Conservation (phyloP, 805 yeast genomes). For the Ogataea neopini region DNA sequence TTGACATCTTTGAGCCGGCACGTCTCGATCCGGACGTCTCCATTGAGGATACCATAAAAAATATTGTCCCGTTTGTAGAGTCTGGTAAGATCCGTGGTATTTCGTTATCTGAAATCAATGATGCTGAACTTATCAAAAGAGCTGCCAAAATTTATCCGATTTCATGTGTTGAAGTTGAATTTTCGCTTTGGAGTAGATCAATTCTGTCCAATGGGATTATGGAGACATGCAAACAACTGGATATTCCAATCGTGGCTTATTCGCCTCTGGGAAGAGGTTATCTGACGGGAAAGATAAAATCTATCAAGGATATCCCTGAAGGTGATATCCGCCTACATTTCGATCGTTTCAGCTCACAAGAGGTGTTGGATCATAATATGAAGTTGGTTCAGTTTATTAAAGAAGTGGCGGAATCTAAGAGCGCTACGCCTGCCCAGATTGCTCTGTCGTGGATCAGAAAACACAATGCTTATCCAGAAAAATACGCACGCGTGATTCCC, state of each 20-base stretch:
- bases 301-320: constrained; percentile 48
- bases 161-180: constrained; percentile 74
- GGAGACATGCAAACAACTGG: constrained; percentile 53
- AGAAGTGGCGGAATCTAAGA: constrained; percentile 48
- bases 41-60: constrained; percentile 57
- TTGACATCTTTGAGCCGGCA: constrained; percentile 61
- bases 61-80: constrained; percentile 58
- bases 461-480: constrained; percentile 37
- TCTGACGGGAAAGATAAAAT: constrained; percentile 61
- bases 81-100: constrained; percentile 67
- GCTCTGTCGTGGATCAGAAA: constrained; percentile 67
- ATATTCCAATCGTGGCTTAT: constrained; percentile 73
- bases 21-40: constrained; percentile 62
- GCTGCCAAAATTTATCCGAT: constrained; percentile 60
- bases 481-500: constrained; percentile 61
- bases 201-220: constrained; percentile 63
- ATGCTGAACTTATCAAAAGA: constrained; percentile 55
- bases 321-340: constrained; percentile 54
- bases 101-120: constrained; percentile 70
- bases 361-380: constrained; percentile 50
- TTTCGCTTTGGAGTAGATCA: constrained; percentile 69
- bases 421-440: constrained; percentile 61
- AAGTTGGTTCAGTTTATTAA: constrained; percentile 49
- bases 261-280: constrained; percentile 84
- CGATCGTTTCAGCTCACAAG: constrained; percentile 63